Conservation (phyloP, 345 rosid species). For the Acer campestre region DNA sequence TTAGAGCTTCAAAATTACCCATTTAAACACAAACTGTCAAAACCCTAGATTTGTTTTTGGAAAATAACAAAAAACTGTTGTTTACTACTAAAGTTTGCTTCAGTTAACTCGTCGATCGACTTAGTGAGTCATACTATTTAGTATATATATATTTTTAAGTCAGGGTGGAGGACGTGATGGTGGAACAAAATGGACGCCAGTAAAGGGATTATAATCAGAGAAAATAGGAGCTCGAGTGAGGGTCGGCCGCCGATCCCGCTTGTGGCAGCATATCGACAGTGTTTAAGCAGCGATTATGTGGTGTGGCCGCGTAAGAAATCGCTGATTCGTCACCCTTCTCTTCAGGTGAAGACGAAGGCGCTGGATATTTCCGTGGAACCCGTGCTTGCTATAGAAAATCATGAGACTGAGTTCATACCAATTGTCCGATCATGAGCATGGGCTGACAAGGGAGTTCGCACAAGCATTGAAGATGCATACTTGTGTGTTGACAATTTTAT, state of each 20-base stretch:
- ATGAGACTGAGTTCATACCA: conserved; percentile 51
- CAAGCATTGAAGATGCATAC: conserved; percentile 85
- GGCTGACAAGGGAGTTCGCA: conserved; percentile 67
- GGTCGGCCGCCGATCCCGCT: conserved; percentile 75
- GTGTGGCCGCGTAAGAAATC: conserved; percentile 53
- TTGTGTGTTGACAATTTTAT: conserved; percentile 62
- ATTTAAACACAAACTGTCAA: not conserved
- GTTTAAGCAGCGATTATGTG: conserved; percentile 33
- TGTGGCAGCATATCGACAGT: conserved; percentile 30
- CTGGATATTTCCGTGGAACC: conserved; percentile 47
- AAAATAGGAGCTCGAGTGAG: conserved; percentile 58
- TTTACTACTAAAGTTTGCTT: not conserved
- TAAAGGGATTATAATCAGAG: conserved; percentile 41
- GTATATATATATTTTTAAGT: not conserved
- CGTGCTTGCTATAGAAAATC: conserved; percentile 37
- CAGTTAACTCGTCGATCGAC: conserved; percentile 20
- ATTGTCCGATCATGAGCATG: conserved; percentile 84
- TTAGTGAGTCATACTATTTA: not conserved
- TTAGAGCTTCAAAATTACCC: not conserved
- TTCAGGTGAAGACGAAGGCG: conserved; percentile 64
- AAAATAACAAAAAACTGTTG: not conserved
- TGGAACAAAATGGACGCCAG: conserved; percentile 62
- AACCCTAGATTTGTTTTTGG: not conserved
- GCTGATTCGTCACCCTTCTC: conserved; percentile 71
- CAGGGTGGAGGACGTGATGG: conserved; percentile 36